phyloP scores from a whole-genome alignment of 2,329 filamentous ascomycete genomes.

The Sordariomycetes sp. region DNA sequence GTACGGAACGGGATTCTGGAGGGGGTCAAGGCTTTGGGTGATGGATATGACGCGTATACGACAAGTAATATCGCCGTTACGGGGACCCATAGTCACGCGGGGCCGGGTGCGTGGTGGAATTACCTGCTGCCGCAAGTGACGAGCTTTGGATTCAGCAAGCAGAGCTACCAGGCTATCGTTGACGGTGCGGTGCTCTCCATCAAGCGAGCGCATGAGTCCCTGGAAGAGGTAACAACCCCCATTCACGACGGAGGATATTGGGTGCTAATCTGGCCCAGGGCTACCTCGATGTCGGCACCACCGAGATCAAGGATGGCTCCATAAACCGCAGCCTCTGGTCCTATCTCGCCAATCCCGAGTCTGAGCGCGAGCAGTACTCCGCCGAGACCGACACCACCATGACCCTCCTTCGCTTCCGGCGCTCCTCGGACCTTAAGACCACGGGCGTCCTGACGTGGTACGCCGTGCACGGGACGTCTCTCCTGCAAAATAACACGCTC shows the following conservation, averaged over 20 bases:
- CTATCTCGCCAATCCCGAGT: conserved; percentile 74
- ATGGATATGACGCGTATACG: conserved; percentile 61
- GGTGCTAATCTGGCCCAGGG: conserved; percentile 30
- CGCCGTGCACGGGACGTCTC: conserved; percentile 81
- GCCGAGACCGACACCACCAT: conserved; percentile 44
- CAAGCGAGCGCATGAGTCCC: conserved; percentile 30
- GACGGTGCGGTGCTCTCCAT: conserved; percentile 65
- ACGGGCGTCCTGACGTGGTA: conserved; percentile 85
- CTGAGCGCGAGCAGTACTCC: conserved; percentile 61
- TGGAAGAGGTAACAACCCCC: conserved; percentile 34
- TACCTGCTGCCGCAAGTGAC: conserved; percentile 86
- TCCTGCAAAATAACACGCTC: conserved; percentile 85
- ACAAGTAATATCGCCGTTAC: conserved; percentile 79
- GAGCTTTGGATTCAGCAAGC: conserved; percentile 72
- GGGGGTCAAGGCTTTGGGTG: conserved; percentile 55
- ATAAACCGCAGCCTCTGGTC: conserved; percentile 84
- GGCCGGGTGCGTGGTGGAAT: conserved; percentile 85
- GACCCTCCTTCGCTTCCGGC: conserved; percentile 69
- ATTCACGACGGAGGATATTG: background rate
- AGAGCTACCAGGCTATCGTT: conserved; percentile 80
- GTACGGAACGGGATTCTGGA: conserved; percentile 74
- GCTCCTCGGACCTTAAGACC: conserved; percentile 63
- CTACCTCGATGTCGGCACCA: conserved; percentile 58
- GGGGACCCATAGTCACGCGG: conserved; percentile 83
- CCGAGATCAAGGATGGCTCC: conserved; percentile 64